Evolutionary conservation across 768 basidiomycete species (phyloP).

Genomic region (Tricholoma sp.): DNA sequence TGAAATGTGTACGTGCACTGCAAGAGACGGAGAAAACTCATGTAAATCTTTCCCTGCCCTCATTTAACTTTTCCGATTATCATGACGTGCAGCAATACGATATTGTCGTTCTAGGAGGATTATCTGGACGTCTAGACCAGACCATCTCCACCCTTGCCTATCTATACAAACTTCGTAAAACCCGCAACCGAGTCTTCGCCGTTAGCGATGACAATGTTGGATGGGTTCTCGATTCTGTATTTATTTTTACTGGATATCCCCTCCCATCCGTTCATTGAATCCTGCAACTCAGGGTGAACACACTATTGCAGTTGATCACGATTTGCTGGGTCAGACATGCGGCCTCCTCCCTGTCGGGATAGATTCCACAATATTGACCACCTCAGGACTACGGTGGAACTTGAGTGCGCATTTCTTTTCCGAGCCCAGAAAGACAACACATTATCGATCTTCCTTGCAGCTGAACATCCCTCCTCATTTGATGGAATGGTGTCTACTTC

Average conservation of each 20-base stretch:
- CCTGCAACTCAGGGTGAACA: constrained; percentile 69
- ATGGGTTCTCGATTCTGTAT: constrained; percentile 80
- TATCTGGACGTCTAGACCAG: constrained; percentile 91
- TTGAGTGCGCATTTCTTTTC: constrained; percentile 46
- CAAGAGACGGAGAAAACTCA: constrained; percentile 44
- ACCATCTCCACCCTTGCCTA: constrained; percentile 86
- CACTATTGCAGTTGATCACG: constrained; percentile 67
- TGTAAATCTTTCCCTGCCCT: constrained; percentile 31
- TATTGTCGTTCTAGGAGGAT: constrained; percentile 78
- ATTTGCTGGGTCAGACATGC: constrained; percentile 78
- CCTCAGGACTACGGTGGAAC: constrained; percentile 86
- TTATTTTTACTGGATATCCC: not conserved
- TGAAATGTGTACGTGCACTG: constrained; percentile 79
- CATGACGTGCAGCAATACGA: constrained; percentile 44
- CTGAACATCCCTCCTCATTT: constrained; percentile 66
- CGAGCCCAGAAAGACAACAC: not conserved
- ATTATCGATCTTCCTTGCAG: constrained; percentile 26
- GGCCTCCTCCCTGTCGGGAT: constrained; percentile 92
- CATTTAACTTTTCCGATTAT: not conserved
- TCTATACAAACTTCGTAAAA: constrained; percentile 71
- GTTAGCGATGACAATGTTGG: constrained; percentile 89
- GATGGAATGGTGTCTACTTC: constrained; percentile 88
- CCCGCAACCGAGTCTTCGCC: constrained; percentile 56
- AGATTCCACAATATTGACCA: constrained; percentile 70
- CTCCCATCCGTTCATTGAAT: not conserved